phyloP scores from a whole-genome alignment of 164 flowering plant genomes.

The Tinospora cordifolia region DNA sequence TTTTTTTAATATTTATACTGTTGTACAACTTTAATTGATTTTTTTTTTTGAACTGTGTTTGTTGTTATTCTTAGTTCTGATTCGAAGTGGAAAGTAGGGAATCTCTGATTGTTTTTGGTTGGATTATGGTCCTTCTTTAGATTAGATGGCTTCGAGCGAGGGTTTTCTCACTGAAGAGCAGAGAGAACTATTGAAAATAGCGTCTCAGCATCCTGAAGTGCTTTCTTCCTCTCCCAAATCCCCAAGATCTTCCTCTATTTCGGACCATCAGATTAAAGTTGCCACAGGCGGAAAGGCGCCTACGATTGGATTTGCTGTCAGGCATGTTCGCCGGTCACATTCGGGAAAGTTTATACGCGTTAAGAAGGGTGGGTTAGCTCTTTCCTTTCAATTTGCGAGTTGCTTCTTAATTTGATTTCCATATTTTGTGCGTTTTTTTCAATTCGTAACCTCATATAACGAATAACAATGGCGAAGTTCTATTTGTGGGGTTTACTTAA shows the following conservation, averaged over 20 bases:
- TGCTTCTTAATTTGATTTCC: background rate
- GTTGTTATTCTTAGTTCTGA: too few relatives aligned
- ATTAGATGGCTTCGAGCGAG: slow-evolving; percentile 61
- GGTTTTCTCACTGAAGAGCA: slow-evolving; percentile 90
- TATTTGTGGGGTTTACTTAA: too few relatives aligned
- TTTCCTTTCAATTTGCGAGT: background rate
- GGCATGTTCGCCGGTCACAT: slow-evolving; percentile 76
- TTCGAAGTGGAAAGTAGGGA: background rate
- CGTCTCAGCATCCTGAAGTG: slow-evolving; percentile 2
- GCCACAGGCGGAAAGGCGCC: slow-evolving; percentile 49
- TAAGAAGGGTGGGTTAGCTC: slow-evolving; percentile 67
- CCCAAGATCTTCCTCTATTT: slow-evolving; percentile 32
- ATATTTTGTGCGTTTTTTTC: background rate
- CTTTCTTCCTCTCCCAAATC: slow-evolving; percentile 66
- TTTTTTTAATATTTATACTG: too few relatives aligned
- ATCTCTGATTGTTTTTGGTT: background rate
- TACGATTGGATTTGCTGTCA: slow-evolving; percentile 45
- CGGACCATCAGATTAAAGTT: slow-evolving; percentile 56
- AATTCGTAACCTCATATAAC: too few relatives aligned
- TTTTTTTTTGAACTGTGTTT: too few relatives aligned
- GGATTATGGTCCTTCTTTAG: too few relatives aligned
- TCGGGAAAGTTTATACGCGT: slow-evolving; percentile 70
- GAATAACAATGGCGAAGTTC: too few relatives aligned
- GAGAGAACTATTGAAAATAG: slow-evolving; percentile 56
- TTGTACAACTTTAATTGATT: background rate